These are phyloP conservation scores for Tubosaeta sp. DNA, from an alignment of 768 basidiomycete species.

Conservation along the genomic window DNA sequence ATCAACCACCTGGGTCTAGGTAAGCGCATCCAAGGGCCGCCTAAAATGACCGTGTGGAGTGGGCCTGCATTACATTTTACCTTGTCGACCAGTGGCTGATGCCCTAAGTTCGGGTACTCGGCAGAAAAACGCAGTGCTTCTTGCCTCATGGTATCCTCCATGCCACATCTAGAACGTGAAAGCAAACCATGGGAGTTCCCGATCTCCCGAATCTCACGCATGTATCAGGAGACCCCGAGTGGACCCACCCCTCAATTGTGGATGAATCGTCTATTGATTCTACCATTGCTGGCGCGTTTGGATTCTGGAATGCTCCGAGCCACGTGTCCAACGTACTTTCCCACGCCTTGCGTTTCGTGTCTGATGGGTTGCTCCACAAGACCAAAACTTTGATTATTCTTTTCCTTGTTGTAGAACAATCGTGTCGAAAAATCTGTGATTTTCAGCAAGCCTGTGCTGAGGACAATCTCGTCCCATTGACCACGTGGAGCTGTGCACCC, in stretches of 20 bases:
- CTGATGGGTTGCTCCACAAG: background rate
- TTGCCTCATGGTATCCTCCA: conserved; percentile 28
- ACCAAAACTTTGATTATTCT: background rate
- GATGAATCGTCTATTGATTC: conserved; percentile 1
- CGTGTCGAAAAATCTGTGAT: background rate
- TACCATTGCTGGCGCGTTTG: background rate
- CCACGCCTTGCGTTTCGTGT: background rate
- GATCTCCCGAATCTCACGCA: conserved; percentile 18
- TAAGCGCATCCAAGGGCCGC: conserved; percentile 11
- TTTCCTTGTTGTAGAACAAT: conserved; percentile 1
- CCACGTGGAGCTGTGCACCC: conserved; percentile 19
- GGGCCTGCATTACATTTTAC: conserved; percentile 11
- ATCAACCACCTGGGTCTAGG: conserved; percentile 10
- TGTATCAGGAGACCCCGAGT: conserved; percentile 21
- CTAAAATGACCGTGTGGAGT: conserved; percentile 11
- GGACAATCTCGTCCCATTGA: conserved; percentile 3
- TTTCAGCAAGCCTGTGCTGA: background rate
- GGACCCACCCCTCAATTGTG: background rate
- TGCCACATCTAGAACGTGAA: conserved; percentile 23
- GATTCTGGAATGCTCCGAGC: background rate
- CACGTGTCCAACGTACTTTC: conserved; percentile 5
- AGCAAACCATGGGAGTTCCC: conserved; percentile 9
- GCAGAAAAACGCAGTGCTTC: conserved; percentile 19
- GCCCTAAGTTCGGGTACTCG: conserved; percentile 16
- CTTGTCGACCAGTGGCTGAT: conserved; percentile 11